These are phyloP conservation scores for Anisogramma anomala DNA, from an alignment of 2,329 filamentous ascomycete species.

Conservation along the genomic window DNA sequence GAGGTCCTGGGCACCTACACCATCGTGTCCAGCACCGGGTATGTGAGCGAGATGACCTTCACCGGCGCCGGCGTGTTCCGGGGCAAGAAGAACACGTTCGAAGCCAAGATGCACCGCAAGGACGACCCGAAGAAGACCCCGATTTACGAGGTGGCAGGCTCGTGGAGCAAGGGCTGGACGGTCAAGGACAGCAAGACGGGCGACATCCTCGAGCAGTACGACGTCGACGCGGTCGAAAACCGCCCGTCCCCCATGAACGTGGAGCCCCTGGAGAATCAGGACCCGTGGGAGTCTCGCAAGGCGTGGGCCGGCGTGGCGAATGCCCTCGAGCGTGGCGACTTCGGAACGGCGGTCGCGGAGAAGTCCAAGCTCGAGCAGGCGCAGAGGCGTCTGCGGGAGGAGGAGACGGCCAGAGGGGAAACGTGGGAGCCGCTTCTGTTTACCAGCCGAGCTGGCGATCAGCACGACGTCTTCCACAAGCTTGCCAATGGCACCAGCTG, in stretches of 20 bases:
- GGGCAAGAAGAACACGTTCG: constrained; percentile 36
- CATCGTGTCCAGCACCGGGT: constrained; percentile 34
- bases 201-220: constrained; percentile 25
- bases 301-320: constrained; percentile 71
- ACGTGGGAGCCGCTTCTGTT: constrained; percentile 32
- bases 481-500: constrained; percentile 21
- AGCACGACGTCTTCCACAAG: constrained; percentile 23
- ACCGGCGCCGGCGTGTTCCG: constrained; percentile 33
- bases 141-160: constrained; percentile 28
- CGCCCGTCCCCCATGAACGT: constrained; percentile 24
- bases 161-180: constrained; percentile 33
- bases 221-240: constrained; percentile 25
- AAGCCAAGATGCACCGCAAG: constrained; percentile 30
- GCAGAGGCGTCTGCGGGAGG: constrained; percentile 62
- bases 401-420: constrained; percentile 44
- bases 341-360: constrained; percentile 57
- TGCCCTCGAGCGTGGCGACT: constrained; percentile 61
- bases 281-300: constrained; percentile 65
- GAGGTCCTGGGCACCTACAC: constrained; percentile 35
- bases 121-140: constrained; percentile 25
- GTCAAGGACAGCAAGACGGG: constrained; percentile 24
- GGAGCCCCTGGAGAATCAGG: constrained; percentile 54
- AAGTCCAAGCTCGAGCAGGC: constrained; percentile 75
- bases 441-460: constrained; percentile 16
- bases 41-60: constrained; percentile 35